A percentile compares a stretch with the other conserved stretches of the same genome.
Evolutionary conservation across 352 stramenopile species (phyloP).

Genomic region (Phytophthora foliorum): DNA sequence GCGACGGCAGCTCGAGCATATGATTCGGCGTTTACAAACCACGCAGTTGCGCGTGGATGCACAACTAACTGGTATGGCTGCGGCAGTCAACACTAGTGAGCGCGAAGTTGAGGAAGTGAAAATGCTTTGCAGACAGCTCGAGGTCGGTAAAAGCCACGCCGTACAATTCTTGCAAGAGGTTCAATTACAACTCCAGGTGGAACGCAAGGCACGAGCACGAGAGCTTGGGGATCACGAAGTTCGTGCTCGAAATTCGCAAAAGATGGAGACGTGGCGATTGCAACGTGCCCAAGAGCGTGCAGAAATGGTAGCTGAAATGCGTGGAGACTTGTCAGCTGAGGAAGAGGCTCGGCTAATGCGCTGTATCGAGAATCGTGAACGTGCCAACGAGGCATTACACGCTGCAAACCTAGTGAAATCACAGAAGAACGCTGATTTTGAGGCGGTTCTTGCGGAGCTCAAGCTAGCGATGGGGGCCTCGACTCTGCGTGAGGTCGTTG

Average conservation of each 20-base stretch:
- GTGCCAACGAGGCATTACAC: constrained; percentile 71
- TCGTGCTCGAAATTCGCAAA: constrained; percentile 82
- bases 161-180: constrained; percentile 87
- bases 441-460: constrained; percentile 69
- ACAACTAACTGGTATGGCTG: constrained; percentile 74
- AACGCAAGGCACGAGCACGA: constrained; percentile 66
- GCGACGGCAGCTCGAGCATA: constrained; percentile 80
- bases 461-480: constrained; percentile 73
- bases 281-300: constrained; percentile 77
- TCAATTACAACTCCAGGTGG: constrained; percentile 76
- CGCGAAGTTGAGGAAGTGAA: constrained; percentile 80
- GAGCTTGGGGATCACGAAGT: constrained; percentile 83
- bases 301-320: constrained; percentile 81
- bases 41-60: constrained; percentile 76
- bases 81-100: constrained; percentile 71
- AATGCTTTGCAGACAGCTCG: constrained; percentile 78
- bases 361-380: constrained; percentile 73
- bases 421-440: constrained; percentile 76
- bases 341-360: constrained; percentile 67
- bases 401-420: constrained; percentile 73
- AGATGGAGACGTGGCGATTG: constrained; percentile 83
- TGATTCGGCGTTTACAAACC: constrained; percentile 82
- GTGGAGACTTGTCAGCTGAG: constrained; percentile 74
- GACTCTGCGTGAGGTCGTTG: constrained; percentile 65
- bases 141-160: constrained; percentile 75